Evolutionary conservation across 345 rosid genomes (phyloP), one percentile per base, ranked within the genome.

Genomic region (Populus davidiana): DNA sequence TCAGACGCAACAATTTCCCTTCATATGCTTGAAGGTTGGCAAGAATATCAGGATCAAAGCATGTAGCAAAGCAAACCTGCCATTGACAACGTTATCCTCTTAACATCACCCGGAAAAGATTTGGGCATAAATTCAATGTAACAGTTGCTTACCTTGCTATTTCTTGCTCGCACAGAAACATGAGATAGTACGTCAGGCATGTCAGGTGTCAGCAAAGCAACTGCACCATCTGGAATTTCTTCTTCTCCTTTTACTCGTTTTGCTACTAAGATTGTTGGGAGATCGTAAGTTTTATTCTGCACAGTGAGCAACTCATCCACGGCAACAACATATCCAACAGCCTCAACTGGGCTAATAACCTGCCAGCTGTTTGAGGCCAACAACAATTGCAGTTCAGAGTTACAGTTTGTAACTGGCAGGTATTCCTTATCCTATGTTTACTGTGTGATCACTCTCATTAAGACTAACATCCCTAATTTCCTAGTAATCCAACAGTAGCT

Each of bases 111-210:
- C 77, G 52, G 69, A 65, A 38, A 72, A 75, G 64, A 66, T 66
- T 67, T 73, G 76, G 16, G 62, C 54, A 72, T 70, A 71, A 71
- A 59, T 71, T 79, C 36, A 74, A 77, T 72, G 52, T 75, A 73
- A 72, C 68, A 77, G 66, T 33, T 65, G 66, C 83, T 81, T 80
- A 92, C 99, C 92, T 93, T 96, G 93, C 98, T 74, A 85, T 92
- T 96, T 87, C 98, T 93, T 82, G 99, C 99, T 76, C 99, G 90
- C 74, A 96, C 99, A 77, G 99, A 96, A 80, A 96, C 99, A 89
- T 93, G 99, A 63, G 99, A 96, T 63, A 96, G 78, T 75, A 96
- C 99, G 88, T 96, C 99, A 29, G 99, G 99, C 98, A 92, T 93
- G 85, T 96, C 97, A 62, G 98, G 95, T 16, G 99, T 96, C 86